Base-by-base conservation (phyloP, 2,329 filamentous ascomycete species). In the Geoglossum cookeanum region DNA sequence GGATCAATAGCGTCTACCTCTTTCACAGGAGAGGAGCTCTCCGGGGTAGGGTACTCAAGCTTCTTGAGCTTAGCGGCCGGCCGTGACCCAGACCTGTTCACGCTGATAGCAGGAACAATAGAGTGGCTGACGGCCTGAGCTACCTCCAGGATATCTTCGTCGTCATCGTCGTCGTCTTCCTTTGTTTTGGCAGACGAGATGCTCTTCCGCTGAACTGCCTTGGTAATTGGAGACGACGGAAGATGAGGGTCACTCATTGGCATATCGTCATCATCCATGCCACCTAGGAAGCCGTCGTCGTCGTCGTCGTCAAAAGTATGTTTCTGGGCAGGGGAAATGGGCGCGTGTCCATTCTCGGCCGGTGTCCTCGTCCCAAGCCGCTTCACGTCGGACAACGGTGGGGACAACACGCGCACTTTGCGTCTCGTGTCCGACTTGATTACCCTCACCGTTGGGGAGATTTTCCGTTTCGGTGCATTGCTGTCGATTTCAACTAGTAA, bases 401-500 rank as follows among this genome's bases (percentile, higher is more conserved):
- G 90, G 5, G 91, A 96, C 6, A 94, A 72, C 9, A 85, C 81
- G 63, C 90, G 83, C 47, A 83, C 79, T 73, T 87, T 92, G 59
- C 87, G 84, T 64, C 87, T 81, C 59, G 86, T 81, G 59, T 84
- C 82, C 15, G 83, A 84, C 68, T 86, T 85, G 62, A 89, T 75
- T 44, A 82, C 72, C 69, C 78, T 82, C 72, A 84, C 73, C 15
- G 75, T 74, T 35, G 69, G 64, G 2, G 75, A 72, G 29, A 70
- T 67, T 33, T 78, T 74, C 33, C 76, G 69, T 57, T 78, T 77
- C 32, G 82, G 75, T 9, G 80, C 72, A 65, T 92, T 94, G 55
- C 80, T 79, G 66, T 96, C 88, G 57, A 98, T 86, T 69, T 96
- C 88, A 59, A 82, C 88, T 0, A 98, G 79, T 1, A 98, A 77